These are phyloP conservation scores for Cyclotella atomus DNA, from an alignment of 108 stramenopile genomes.

Conservation along the genomic window DNA sequence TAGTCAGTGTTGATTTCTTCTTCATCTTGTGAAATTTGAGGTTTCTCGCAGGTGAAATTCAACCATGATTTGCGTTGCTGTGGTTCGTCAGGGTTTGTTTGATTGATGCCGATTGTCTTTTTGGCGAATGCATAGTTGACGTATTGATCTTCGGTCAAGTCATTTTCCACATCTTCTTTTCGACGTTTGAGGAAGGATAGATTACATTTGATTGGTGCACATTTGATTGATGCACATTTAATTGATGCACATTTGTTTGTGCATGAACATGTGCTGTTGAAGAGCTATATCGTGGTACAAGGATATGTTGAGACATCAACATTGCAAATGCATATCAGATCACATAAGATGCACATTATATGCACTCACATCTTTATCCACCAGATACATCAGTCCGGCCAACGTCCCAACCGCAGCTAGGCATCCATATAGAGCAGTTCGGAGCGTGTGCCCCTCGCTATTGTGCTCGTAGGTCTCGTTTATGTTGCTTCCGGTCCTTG, in stretches of 20 bases:
- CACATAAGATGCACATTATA: neutral
- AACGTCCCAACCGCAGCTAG: neutral
- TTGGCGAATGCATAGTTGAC: neutral
- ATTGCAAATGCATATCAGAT: neutral
- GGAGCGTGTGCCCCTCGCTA: neutral
- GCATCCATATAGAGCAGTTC: neutral
- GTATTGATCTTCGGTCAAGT: constrained; percentile 1
- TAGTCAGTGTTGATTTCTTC: neutral
- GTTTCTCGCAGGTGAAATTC: neutral
- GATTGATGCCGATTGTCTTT: neutral
- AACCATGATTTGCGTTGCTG: neutral
- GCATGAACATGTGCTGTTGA: neutral
- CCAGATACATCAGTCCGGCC: neutral
- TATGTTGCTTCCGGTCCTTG: neutral
- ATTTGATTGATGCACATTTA: neutral
- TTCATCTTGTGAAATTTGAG: constrained; percentile 1
- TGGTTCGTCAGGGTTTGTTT: neutral
- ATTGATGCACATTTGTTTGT: neutral
- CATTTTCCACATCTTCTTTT: neutral
- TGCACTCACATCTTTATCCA: constrained; percentile 2
- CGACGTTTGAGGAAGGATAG: neutral
- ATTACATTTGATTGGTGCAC: too few species aligned
- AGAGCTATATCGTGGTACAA: neutral
- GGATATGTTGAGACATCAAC: too few species aligned
- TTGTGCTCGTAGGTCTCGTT: neutral